These are phyloP conservation scores for Middelhovenomyces tepae DNA, from an alignment of 805 yeast species.

Conservation along the genomic window DNA sequence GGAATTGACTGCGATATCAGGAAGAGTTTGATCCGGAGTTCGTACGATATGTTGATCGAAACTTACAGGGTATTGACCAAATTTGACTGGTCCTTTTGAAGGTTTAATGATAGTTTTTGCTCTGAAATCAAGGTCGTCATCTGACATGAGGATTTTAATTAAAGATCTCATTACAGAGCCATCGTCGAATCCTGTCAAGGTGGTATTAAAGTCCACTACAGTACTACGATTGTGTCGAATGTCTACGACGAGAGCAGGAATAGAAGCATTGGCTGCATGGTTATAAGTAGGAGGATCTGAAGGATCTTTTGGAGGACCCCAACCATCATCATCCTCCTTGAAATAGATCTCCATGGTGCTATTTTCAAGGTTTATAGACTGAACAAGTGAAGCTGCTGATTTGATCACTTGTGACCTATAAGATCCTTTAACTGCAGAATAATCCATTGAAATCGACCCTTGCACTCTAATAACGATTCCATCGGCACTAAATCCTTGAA, in stretches of 20 bases:
- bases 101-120: slow-evolving; percentile 1
- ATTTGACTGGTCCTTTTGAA: slow-evolving; percentile 11
- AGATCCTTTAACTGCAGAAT: slow-evolving; percentile 8
- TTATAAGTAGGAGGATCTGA: too few relatives aligned
- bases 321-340: slow-evolving; percentile 4
- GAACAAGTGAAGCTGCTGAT: slow-evolving; percentile 5
- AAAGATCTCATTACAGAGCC: too few relatives aligned
- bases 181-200: too few relatives aligned
- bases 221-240: slow-evolving; percentile 7
- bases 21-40: slow-evolving; percentile 1
- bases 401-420: slow-evolving; percentile 7
- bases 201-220: too few relatives aligned
- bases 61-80: slow-evolving; percentile 11
- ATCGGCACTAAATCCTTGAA: slow-evolving; percentile 10
- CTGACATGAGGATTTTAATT: too few relatives aligned
- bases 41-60: slow-evolving; percentile 9
- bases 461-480: slow-evolving; percentile 12
- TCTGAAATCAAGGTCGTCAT: too few relatives aligned
- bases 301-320: too few relatives aligned
- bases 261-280: slow-evolving; percentile 11
- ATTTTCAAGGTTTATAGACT: slow-evolving; percentile 7
- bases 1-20: slow-evolving; percentile 4
- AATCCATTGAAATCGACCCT: slow-evolving; percentile 13
- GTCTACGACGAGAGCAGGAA: slow-evolving; percentile 14
- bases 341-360: slow-evolving; percentile 10